Conservation (phyloP, 768 basidiomycete genomes). For the Trametes elegans region DNA sequence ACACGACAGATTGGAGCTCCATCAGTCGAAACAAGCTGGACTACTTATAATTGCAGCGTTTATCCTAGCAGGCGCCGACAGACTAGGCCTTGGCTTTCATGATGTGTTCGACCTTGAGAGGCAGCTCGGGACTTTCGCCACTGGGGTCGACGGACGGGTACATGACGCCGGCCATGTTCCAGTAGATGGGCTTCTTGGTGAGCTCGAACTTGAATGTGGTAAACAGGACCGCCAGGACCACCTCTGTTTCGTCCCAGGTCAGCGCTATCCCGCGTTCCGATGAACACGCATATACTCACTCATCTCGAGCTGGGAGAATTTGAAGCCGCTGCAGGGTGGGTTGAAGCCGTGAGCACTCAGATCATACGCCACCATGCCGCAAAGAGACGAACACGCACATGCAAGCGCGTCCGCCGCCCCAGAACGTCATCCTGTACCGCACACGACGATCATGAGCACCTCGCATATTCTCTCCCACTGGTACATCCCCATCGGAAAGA, state of each 20-base stretch:
- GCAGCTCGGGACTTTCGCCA: slow-evolving; percentile 16
- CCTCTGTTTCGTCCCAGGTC: slow-evolving; percentile 23
- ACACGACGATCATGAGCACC: not conserved
- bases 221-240: slow-evolving; percentile 28
- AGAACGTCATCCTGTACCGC: slow-evolving; percentile 40
- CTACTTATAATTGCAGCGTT: too few species aligned
- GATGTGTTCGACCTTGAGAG: slow-evolving; percentile 21
- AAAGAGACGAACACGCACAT: slow-evolving; percentile 34
- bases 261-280: not conserved
- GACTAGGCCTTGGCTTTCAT: too few species aligned
- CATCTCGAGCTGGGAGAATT: slow-evolving; percentile 24
- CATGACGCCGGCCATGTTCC: slow-evolving; percentile 27
- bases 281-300: slow-evolving; percentile 2
- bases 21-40: too few species aligned
- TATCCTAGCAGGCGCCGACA: too few species aligned
- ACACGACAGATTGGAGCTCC: too few species aligned
- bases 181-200: slow-evolving; percentile 22
- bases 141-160: slow-evolving; percentile 23
- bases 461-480: slow-evolving; percentile 23
- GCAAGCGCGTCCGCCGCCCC: slow-evolving; percentile 43
- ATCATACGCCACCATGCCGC: not conserved
- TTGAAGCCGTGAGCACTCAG: not conserved
- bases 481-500: not conserved
- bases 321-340: slow-evolving; percentile 21
- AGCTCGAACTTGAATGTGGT: slow-evolving; percentile 29